Evolutionary conservation across 345 rosid genomes (phyloP), one percentile per base, ranked within the genome.

Genomic region (Eucalyptus pauciflora): DNA sequence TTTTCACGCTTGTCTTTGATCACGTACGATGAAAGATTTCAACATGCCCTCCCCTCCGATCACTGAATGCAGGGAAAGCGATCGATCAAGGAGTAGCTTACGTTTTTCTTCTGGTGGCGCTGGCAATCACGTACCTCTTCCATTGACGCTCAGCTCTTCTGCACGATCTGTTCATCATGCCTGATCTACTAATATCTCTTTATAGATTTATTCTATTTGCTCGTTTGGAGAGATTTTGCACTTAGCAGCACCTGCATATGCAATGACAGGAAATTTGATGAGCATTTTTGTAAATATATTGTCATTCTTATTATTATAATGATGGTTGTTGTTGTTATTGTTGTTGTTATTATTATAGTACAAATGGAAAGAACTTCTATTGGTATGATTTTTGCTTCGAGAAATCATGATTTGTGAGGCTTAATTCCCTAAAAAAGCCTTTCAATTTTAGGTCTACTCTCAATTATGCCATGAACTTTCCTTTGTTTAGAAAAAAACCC

Each of bases 11-110:
- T 18, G 8, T 37, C 27, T 37, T 76, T 37, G 83, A 41, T 20
- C 27, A 18, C 8, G 22, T 31, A 15, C 12, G 43, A 16, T 31
- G 79, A 31, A 31, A 67, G 79, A 67, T 67, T 50, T 31, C 22
- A 31, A 67, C 79, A 31, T 8, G 43, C 15, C 43, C 67, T 60
- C n/a, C 71, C 33, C 43, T 31, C 11, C 43, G 17, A 67, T 20
- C 33, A 31, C 71, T 64, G 71, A 64, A 15, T 88, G 88, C 91
- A 88, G 92, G 92, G 20, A 62, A 62, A 7, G 89, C 90, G 46
- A 91, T 91, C 29, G 91, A 89, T 54, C 91, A 91, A 88, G 92
- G 92, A 48, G 87, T 91, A 49, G 92, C 92, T 60, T 88, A 86
- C 89, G 17, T 89, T 33, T 89, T 91, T 17, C 64, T 91, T 27